Evolutionary conservation across 1,139 yeast species (phyloP), one percentile per base, ranked within the genome.

Genomic region (Yamadazyma sp.): DNA sequence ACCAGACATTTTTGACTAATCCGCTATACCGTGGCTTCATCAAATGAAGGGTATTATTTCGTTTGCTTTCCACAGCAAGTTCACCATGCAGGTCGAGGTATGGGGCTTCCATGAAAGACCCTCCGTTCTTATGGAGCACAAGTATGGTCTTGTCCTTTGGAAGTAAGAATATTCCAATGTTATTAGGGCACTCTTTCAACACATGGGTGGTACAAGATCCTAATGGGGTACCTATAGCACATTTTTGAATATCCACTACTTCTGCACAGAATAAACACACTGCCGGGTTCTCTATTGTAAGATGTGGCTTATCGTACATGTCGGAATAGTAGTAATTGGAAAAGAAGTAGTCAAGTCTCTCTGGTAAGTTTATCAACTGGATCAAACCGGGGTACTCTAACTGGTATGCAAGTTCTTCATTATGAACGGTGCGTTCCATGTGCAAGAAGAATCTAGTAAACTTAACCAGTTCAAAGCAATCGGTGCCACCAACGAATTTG

Each of bases 61-160:
- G 78, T 49, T 86, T 83, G 29, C 78, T 65, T 34, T 86, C 94
- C 34, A 80, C 84, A 34, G 90, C 90, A 12, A 81, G 61, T 53
- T 90, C 97, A 0, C 97, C 97, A 59, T 88, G 96, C 33, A 75
- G 72, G 57, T 90, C 96, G 31, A 87, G 63, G 54, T 82, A 92
- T 0, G 97, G 98, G 1, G 95, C 86, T 31, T 81, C 82, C 44
- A 80, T 74, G 56, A 90, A 90, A 0, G 96, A 80, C 0, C 98
- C 98, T 0, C 84, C 86, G 31, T 76, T 75, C 37, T 78, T 77
- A 47, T 85, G 76, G 38, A 92, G 58, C 27, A 87, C 57, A 38
- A 88, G 63, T 25, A 87, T 59, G n/a, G 86, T 70, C 47, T 88
- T 76, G 44, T 85, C 86, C 48, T 85, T 80, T 1, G 95, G 92